Percentiles rank a stretch among this genome's conserved stretches.
Conservation (phyloP, 2,329 filamentous ascomycete species). For the Aspergillus clavatus region DNA sequence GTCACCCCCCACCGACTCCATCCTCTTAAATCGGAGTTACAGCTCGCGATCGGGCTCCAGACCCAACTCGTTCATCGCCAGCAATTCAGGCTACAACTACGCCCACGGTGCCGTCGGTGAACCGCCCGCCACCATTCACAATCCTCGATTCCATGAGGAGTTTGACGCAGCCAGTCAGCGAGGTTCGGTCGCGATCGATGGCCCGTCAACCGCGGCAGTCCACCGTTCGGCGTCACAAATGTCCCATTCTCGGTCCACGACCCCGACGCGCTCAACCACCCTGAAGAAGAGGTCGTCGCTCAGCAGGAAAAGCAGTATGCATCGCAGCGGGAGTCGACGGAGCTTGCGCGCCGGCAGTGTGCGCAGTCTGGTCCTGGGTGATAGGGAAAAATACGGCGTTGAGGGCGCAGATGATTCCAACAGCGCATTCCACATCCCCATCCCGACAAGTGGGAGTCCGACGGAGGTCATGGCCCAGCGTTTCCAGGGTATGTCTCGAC, state of each 20-base stretch:
- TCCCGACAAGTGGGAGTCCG: conserved; percentile 80
- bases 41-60: conserved; percentile 32
- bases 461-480: conserved; percentile 82
- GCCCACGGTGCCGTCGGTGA: conserved; percentile 30
- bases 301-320: conserved; percentile 67
- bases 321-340: conserved; percentile 72
- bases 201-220: conserved; percentile 22
- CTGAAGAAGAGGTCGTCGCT: conserved; percentile 85
- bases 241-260: conserved; percentile 38
- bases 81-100: conserved; percentile 34
- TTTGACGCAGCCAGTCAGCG: conserved; percentile 33
- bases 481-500: conserved; percentile 68
- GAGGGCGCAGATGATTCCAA: conserved; percentile 59
- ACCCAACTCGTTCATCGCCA: conserved; percentile 39
- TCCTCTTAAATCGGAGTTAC: conserved; percentile 30
- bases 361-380: conserved; percentile 69
- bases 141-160: conserved; percentile 38
- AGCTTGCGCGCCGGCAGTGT: conserved; percentile 85
- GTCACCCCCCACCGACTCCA: conserved; percentile 26
- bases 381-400: conserved; percentile 47
- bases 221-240: conserved; percentile 40
- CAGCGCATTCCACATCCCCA: conserved; percentile 83
- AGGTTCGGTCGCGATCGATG: conserved; percentile 31
- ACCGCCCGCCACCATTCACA: conserved; percentile 29
- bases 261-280: conserved; percentile 59